A percentile compares a stretch with the other conserved stretches of the same genome.
phyloP scores from a whole-genome alignment of 1,284 basidiomycete species.

The Tilletia indica region DNA sequence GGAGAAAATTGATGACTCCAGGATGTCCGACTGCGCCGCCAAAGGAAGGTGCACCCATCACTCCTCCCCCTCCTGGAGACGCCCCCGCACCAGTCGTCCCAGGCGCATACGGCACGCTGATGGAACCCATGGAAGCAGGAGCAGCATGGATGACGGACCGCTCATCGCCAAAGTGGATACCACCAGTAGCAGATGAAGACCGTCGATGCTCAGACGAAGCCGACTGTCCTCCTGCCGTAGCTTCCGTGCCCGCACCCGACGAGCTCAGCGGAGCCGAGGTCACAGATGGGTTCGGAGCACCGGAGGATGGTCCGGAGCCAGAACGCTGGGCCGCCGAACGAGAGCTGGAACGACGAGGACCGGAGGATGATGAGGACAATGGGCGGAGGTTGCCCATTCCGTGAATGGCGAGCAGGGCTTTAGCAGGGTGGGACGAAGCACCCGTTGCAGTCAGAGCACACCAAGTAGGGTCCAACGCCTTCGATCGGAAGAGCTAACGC shows the following conservation, averaged over 20 bases:
- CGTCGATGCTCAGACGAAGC: not conserved
- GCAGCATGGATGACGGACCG: conserved; percentile 11
- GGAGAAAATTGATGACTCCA: not conserved
- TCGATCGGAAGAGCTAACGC: conserved; percentile 39
- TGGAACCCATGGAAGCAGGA: not conserved
- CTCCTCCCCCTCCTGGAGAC: too few species aligned
- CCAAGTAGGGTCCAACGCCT: conserved; percentile 46
- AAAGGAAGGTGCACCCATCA: too few species aligned
- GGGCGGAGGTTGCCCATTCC: not conserved
- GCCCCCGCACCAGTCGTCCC: too few species aligned
- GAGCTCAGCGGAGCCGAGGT: not conserved
- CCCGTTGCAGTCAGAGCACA: conserved; percentile 39
- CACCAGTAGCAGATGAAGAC: not conserved
- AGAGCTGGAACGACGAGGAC: not conserved
- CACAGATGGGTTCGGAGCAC: not conserved
- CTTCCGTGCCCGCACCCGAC: not conserved
- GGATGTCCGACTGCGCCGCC: too few species aligned
- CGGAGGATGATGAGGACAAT: not conserved
- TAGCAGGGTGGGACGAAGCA: not conserved
- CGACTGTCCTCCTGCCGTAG: not conserved
- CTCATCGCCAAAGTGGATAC: conserved; percentile 14
- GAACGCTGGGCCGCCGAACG: too few species aligned
- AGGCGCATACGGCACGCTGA: too few species aligned
- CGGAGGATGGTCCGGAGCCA: too few species aligned
- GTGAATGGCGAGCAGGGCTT: not conserved